phyloP scores from a whole-genome alignment of 129 eudicot genomes.

The Artemisia argyi region DNA sequence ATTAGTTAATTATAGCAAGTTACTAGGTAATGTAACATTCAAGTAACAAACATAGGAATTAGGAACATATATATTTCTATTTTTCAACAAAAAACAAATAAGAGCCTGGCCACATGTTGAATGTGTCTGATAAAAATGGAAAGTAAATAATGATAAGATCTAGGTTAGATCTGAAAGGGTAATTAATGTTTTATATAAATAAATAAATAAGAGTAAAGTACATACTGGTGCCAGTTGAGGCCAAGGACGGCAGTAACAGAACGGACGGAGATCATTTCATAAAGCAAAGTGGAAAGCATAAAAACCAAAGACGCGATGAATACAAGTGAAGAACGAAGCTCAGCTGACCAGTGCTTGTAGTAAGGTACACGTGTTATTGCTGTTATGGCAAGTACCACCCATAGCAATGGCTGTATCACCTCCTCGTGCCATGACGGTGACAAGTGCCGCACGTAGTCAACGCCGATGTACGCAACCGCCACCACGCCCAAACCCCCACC shows the following conservation, averaged over 20 bases:
- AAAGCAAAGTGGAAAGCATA: constrained; percentile 66
- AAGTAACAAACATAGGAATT: no score
- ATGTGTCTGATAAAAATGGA: no score
- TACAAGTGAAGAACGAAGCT: constrained; percentile 70
- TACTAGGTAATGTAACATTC: no score
- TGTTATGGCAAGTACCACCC: constrained; percentile 61
- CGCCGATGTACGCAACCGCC: constrained; percentile 63
- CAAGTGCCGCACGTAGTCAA: constrained; percentile 79
- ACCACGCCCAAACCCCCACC: constrained; percentile 65
- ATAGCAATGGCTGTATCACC: constrained; percentile 79
- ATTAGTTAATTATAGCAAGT: no score
- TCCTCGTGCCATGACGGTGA: constrained; percentile 76
- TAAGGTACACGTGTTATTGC: constrained; percentile 68
- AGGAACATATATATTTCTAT: no score
- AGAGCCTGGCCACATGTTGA: no score
- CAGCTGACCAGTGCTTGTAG: constrained; percentile 87
- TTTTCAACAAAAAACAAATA: no score
- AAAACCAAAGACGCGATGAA: constrained; percentile 66
- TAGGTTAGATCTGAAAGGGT: background rate
- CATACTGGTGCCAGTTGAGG: constrained; percentile 85
- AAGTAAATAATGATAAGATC: no score
- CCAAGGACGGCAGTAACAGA: constrained; percentile 97
- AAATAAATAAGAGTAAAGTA: background rate
- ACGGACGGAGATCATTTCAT: constrained; percentile 86
- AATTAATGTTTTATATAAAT: background rate